Evolutionary conservation across 768 basidiomycete species (phyloP), one percentile per base, ranked within the genome.

Genomic region (Lentinula lateritia): DNA sequence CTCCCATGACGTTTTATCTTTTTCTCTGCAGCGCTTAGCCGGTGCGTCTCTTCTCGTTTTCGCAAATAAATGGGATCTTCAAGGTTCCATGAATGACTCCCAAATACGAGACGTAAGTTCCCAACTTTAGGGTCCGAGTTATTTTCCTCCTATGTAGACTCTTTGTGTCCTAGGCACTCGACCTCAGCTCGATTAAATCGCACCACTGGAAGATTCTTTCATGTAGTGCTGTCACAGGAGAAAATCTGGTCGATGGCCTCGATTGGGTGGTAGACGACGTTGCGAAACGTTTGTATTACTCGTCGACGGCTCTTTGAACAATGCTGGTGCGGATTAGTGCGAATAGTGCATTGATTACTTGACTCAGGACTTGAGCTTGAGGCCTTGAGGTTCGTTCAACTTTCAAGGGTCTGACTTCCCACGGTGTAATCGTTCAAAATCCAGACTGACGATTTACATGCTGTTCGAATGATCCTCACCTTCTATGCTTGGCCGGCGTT

Each of bases 51-150:
- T 98, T 55, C 84, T 98, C 41, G 88, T 98, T 58, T 92, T 98
- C 70, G 97, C 97, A 34, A 99, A 99, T 76, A 99, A 99, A 74
- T 95, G 97, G 71, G 97, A 99, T 76, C 84, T 98, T 61, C 83
- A 83, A 61, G 92, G 93, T 53, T 90, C 94, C 0, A 85, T 98
- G 87, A 83, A 84, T 36, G 83, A 87, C 63, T 72, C 75, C 36
- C 93, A 97, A 75, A 97, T 98, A 66, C 80, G 86, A 63, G 81
- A 92, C 70, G 95, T 92, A 72, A 72, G 89, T 78, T 52, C 36
- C 50, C 54, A 32, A 48, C 43, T 45, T 57, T 58, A 56, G 58
- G 61, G 68, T 65, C 61, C 48, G 18, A 57, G 52, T 41, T 7
- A 38, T 28, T 42, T 1, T 46, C 50, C 61, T 62, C 28, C 28